Percentiles rank a stretch among this genome's conserved stretches.
phyloP scores from a whole-genome alignment of 805 yeast genomes.

The Saturnispora serradocipensis region DNA sequence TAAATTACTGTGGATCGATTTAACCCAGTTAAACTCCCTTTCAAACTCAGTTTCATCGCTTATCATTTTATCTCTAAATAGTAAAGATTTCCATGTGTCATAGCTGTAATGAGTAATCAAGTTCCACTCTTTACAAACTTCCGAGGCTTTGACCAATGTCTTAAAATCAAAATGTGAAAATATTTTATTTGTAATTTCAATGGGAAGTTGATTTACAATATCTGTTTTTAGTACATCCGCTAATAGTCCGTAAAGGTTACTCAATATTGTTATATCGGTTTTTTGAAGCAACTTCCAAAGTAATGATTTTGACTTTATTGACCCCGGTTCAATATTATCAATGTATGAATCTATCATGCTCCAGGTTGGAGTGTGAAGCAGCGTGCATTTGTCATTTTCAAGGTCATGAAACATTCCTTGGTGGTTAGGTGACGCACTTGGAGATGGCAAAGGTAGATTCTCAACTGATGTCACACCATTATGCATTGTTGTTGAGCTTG shows the following conservation, averaged over 20 bases:
- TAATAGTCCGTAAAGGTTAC: conserved; percentile 46
- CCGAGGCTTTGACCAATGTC: conserved; percentile 51
- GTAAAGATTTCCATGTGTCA: conserved; percentile 60
- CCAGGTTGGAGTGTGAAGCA: neutral
- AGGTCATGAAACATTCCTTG: conserved; percentile 1
- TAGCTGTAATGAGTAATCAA: conserved; percentile 49
- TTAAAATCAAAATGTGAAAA: conserved; percentile 53
- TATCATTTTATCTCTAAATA: conserved; percentile 55
- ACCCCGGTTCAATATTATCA: conserved; percentile 31
- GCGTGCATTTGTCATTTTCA: neutral
- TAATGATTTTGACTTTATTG: conserved; percentile 41
- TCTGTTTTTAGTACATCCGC: conserved; percentile 60
- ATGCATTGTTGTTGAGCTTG: neutral
- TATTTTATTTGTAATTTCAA: conserved; percentile 62
- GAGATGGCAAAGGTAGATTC: conserved; percentile 54
- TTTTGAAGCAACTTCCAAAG: conserved; percentile 42
- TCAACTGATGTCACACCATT: neutral
- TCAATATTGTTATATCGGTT: conserved; percentile 46
- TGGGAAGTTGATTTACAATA: conserved; percentile 58
- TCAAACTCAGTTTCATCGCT: conserved; percentile 36
- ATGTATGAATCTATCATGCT: neutral
- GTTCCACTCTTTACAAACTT: conserved; percentile 66
- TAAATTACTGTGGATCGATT: conserved; percentile 8
- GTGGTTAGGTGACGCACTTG: conserved; percentile 52
- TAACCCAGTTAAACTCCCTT: conserved; percentile 17